Evolutionary conservation across 495 filamentous ascomycete genomes (phyloP).

Genomic region (Trichoderma reesei): DNA sequence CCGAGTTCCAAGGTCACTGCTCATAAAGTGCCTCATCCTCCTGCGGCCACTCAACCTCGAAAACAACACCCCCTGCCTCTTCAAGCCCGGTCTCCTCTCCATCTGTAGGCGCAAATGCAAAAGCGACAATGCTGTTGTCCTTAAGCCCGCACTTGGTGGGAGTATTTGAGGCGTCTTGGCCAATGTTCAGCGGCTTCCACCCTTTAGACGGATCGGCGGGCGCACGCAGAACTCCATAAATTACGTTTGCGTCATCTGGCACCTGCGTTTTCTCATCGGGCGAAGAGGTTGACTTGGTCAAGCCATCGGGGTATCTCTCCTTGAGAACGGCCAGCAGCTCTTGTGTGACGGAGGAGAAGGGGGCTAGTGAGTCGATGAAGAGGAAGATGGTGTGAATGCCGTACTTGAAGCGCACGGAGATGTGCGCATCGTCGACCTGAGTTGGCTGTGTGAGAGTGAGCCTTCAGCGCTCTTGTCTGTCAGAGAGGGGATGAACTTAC

Average conservation of each 20-base stretch:
- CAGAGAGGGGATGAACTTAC: neutral
- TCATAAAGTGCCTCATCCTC: constrained; percentile 28
- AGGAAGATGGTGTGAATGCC: constrained; percentile 70
- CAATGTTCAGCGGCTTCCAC: constrained; percentile 30
- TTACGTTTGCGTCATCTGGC: constrained; percentile 30
- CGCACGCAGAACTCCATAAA: constrained; percentile 28
- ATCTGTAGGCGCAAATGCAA: constrained; percentile 45
- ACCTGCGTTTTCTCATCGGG: constrained; percentile 21
- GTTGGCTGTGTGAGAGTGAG: neutral
- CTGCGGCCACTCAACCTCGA: constrained; percentile 53
- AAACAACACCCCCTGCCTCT: constrained; percentile 40
- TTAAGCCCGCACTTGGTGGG: constrained; percentile 27
- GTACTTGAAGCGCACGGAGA: constrained; percentile 70
- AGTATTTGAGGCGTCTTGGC: constrained; percentile 27
- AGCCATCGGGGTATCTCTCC: constrained; percentile 40
- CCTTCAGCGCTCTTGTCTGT: neutral
- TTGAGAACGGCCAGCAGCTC: constrained; percentile 49
- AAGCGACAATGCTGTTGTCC: constrained; percentile 59
- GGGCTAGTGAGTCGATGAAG: constrained; percentile 49
- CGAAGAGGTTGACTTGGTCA: constrained; percentile 16
- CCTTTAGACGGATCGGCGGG: constrained; percentile 24
- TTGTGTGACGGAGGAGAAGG: constrained; percentile 51
- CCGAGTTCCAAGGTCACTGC: neutral
- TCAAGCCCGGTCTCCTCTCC: constrained; percentile 20
- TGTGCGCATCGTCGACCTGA: constrained; percentile 27